These are phyloP conservation scores for Pseudogymnoascus sp. DNA, from an alignment of 2,329 filamentous ascomycete genomes.

Conservation along the genomic window DNA sequence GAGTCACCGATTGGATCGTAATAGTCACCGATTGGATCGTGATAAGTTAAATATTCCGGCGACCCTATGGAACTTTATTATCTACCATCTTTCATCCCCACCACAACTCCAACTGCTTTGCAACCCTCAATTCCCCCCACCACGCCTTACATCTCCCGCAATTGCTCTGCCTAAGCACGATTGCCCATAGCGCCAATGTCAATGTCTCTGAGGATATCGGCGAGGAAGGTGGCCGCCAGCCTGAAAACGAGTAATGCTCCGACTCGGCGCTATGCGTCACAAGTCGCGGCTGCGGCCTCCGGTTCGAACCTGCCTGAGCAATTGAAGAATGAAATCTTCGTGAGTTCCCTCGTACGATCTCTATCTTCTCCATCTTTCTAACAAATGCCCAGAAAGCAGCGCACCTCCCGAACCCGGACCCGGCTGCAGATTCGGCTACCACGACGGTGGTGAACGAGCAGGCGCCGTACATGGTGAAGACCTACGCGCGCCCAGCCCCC, in stretches of 20 bases:
- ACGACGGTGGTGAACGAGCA: constrained; percentile 67
- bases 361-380: constrained; percentile 2
- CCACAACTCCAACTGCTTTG: neutral
- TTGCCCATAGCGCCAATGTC: constrained; percentile 7
- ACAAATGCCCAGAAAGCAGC: constrained; percentile 23
- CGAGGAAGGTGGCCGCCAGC: constrained; percentile 22
- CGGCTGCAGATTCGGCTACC: constrained; percentile 65
- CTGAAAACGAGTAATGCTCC: constrained; percentile 23
- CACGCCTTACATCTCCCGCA: constrained; percentile 5
- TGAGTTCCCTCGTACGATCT: constrained; percentile 18
- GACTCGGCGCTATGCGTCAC: constrained; percentile 25
- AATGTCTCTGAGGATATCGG: constrained; percentile 17
- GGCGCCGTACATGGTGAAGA: constrained; percentile 87
- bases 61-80: neutral
- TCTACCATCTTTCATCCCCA: neutral
- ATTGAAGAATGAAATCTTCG: constrained; percentile 31
- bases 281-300: constrained; percentile 30
- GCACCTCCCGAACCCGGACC: constrained; percentile 61
- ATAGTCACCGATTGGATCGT: constrained; percentile 4
- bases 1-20: constrained; percentile 3
- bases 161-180: constrained; percentile 12
- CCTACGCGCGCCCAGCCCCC: constrained; percentile 82
- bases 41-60: constrained; percentile 1
- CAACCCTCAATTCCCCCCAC: neutral
- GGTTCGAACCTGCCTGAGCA: constrained; percentile 31